Evolutionary conservation across 2,329 filamentous ascomycete species (phyloP).

Genomic region (Epichloe glyceriae): DNA sequence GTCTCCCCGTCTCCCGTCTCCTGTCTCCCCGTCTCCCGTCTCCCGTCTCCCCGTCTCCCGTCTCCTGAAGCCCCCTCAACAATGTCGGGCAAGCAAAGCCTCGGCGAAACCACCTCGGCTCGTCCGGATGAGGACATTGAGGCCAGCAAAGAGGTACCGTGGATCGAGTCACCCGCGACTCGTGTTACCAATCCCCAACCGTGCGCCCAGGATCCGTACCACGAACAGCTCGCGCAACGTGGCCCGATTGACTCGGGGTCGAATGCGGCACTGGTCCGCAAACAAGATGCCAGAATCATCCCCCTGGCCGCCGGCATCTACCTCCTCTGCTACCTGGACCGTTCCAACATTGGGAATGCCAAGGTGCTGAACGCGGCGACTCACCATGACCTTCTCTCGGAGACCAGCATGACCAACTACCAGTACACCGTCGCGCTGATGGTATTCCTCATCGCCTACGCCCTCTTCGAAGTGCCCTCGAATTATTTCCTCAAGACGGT

Average conservation of each 20-base stretch:
- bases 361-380: conserved; percentile 50
- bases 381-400: conserved; percentile 46
- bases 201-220: neutral
- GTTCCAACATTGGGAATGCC: conserved; percentile 57
- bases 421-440: conserved; percentile 47
- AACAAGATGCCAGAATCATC: conserved; percentile 50
- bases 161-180: neutral
- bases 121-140: neutral
- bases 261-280: conserved; percentile 12
- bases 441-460: conserved; percentile 49
- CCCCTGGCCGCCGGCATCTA: conserved; percentile 52
- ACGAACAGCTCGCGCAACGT: neutral
- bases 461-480: conserved; percentile 50
- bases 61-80: too few relatives aligned
- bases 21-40: too few relatives aligned
- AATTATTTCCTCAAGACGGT: conserved; percentile 55
- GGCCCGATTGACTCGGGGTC: neutral
- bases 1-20: too few relatives aligned
- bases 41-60: too few relatives aligned
- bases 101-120: neutral
- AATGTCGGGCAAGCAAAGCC: neutral
- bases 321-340: conserved; percentile 54
- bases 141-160: neutral
- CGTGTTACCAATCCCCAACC: too few relatives aligned
- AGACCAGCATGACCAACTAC: conserved; percentile 46